Base-by-base conservation (phyloP, 306 rosid species). In the Vigna hirtella region DNA sequence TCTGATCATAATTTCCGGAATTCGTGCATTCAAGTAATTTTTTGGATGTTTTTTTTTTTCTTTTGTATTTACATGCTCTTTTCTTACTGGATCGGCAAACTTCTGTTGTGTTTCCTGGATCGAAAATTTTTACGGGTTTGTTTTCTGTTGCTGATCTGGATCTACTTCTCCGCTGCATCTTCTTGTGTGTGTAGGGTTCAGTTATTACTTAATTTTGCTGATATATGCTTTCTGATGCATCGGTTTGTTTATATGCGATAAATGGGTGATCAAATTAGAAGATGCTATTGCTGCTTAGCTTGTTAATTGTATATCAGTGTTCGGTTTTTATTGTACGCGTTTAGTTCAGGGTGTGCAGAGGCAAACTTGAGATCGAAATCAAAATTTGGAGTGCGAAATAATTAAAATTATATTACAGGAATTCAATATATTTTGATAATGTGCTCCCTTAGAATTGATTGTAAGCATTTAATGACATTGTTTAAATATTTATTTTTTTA, bases 121-220 rank as follows among this genome's bases (percentile, higher is more conserved):
- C 80, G 71, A 34, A 30, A 30, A 4, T 7, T 28, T 24, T 71
- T 59, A 15, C 30, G n/a, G 76, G 34, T 74, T 69, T 57, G 26
- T 47, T 82, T 74, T 72, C 66, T 79, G 16, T 50, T 56, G 59
- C 30, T 79, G 86, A 75, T 52, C 79, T 72, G 55, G 86, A 79
- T 85, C 89, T 85, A 51, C 61, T 75, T 2, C 20, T 4, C 70
- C 6, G 70, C 48, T 22, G 52, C 64, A 40, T 70, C n/a, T 34
- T 34, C 6, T 71, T 13, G 14, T 51, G 10, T 14, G 55, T 30
- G 7, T 30, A 34, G 71, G 16, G 58, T 82, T 56, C 38, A 1
- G 5, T 42, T 75, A 34, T 50, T 7, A 14, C 81, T 69, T 43
- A 50, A 74, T 62, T 38, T 77, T 85, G 72, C 13, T 16, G 17